Evolutionary conservation across 306 rosid genomes (phyloP), one percentile per base, ranked within the genome.

Genomic region (Trifolium pratense): DNA sequence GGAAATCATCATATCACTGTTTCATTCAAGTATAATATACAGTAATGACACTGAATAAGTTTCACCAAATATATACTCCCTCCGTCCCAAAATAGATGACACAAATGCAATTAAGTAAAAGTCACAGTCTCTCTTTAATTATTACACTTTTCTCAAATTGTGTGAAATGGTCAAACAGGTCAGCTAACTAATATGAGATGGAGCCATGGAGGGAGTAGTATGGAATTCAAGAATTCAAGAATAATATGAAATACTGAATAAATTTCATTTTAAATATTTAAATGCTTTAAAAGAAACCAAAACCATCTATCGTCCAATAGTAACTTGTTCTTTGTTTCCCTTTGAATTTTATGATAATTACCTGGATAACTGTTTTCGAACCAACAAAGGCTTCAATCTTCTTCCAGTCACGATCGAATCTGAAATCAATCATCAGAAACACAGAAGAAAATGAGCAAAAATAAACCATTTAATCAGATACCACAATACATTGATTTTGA

Each of bases 381-480:
- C 96, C 99, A 15, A 95, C 86, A 84, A 87, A 95, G 62, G 99
- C 97, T 88, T 88, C 97, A 78, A 95, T 95, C 88, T 91, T 95
- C 84, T 95, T 95, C 99, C 99, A 95, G 81, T 95, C 99, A 32
- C 99, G 97, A 75, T 91, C 97, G 34, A 91, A 95, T 80, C 99
- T 95, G 83, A 68, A 73, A 79, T 7, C 53, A 79, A 51, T 37
- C 49, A 68, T 8, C 13, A 58, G 46, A 75, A 67, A 74, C 53
- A 61, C 10, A 76, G 25, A 70, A 45, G 53, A 31, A 71, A 63
- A 17, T 25, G 11, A 63, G 81, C 14, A 62, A 53, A 78, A 52
- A 23, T 63, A 46, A 20, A 57, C 20, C 25, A 68, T 40, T 8
- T 51, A 43, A 58, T n/a, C 0, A 36, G 16, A 70, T 51, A 37